A percentile compares a stretch with the other conserved stretches of the same genome.
These are phyloP conservation scores for Xylaria cubensis DNA, from an alignment of 495 filamentous ascomycete genomes.

Conservation along the genomic window DNA sequence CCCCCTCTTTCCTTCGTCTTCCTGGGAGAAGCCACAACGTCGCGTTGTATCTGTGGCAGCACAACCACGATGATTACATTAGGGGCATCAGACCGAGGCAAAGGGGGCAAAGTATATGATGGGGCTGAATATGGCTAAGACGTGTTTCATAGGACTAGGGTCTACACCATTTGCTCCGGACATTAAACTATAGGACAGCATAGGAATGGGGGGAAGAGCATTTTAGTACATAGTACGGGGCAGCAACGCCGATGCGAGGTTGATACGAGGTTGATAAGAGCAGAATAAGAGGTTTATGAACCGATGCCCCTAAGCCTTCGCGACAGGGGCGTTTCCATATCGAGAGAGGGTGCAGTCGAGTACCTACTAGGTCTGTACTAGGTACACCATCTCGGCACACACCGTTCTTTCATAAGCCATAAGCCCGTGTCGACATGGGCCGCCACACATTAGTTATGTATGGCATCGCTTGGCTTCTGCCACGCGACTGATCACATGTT, in stretches of 20 bases:
- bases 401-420: constrained; percentile 32
- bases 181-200: not conserved
- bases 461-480: constrained; percentile 30
- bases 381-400: constrained; percentile 15
- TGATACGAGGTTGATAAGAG: constrained; percentile 18
- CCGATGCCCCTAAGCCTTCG: not conserved
- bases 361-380: not conserved
- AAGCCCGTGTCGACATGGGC: constrained; percentile 20
- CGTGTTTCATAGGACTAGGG: constrained; percentile 1
- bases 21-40: constrained; percentile 13
- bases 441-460: constrained; percentile 19
- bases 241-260: not conserved
- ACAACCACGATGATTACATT: not conserved
- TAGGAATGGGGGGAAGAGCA: not conserved
- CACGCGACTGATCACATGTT: constrained; percentile 31
- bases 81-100: not conserved
- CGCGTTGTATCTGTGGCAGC: not conserved
- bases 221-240: not conserved
- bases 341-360: not conserved
- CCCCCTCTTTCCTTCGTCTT: constrained; percentile 7
- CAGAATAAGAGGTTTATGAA: constrained; percentile 18
- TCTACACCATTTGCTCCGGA: not conserved
- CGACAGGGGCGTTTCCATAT: not conserved
- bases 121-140: constrained; percentile 7
- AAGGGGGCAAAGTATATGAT: not conserved